Percentiles rank a stretch among this genome's conserved stretches.
Conservation (phyloP, 2,329 filamentous ascomycete genomes). For the Leptodontidium sp. region DNA sequence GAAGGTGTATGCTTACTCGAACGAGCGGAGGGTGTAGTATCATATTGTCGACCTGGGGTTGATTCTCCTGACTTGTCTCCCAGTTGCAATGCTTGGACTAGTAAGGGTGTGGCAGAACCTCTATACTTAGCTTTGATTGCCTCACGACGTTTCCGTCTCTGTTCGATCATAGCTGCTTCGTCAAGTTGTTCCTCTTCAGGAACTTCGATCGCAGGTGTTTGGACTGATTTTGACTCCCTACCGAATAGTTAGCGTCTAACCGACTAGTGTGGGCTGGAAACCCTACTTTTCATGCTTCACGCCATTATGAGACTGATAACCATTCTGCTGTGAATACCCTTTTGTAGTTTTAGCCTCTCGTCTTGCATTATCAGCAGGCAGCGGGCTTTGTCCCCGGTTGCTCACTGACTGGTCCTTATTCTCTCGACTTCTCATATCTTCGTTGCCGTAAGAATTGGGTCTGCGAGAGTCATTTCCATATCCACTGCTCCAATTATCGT, state of each 20-base stretch:
- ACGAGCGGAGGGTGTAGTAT: slow-evolving; percentile 37
- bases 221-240: slow-evolving; percentile 41
- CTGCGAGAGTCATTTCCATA: slow-evolving; percentile 34
- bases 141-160: slow-evolving; percentile 83
- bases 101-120: slow-evolving; percentile 73
- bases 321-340: slow-evolving; percentile 63
- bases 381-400: slow-evolving; percentile 67
- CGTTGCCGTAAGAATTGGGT: slow-evolving; percentile 43
- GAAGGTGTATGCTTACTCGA: slow-evolving; percentile 48
- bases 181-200: slow-evolving; percentile 70
- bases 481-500: slow-evolving; percentile 32
- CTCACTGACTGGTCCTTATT: slow-evolving; percentile 67
- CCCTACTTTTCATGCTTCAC: slow-evolving; percentile 52
- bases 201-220: slow-evolving; percentile 51
- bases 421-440: slow-evolving; percentile 57
- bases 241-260: slow-evolving; percentile 33
- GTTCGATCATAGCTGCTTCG: slow-evolving; percentile 84
- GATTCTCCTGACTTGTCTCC: slow-evolving; percentile 46
- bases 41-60: slow-evolving; percentile 41
- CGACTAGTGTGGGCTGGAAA: neutral
- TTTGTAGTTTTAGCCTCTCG: slow-evolving; percentile 73
- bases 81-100: slow-evolving; percentile 66
- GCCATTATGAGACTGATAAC: slow-evolving; percentile 48
- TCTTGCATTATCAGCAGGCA: slow-evolving; percentile 65
- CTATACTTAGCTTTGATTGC: slow-evolving; percentile 85